phyloP scores from a whole-genome alignment of 23 red algal genomes.

The Gracilaria domingensis region DNA sequence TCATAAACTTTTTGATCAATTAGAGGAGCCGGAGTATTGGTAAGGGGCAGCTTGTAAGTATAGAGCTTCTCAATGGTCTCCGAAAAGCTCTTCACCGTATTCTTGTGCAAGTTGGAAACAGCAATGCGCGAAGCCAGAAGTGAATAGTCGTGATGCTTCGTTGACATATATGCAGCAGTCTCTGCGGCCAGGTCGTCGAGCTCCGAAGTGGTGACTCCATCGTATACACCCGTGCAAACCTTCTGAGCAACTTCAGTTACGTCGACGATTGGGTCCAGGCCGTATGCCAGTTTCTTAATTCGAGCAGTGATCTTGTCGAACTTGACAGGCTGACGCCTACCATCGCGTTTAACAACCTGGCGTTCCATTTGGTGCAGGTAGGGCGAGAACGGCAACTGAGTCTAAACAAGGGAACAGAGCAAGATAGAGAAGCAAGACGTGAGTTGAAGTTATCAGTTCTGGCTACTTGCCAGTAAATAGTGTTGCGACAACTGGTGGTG shows the following conservation, averaged over 20 bases:
- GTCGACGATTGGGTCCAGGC: conserved; percentile 95
- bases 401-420: not conserved
- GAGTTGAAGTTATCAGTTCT: not conserved
- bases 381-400: not conserved
- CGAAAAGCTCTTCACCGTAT: conserved; percentile 93
- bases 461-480: not conserved
- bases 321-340: conserved; percentile 96
- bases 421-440: not conserved
- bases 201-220: conserved; percentile 96
- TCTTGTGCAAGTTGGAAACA: conserved; percentile 98
- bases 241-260: conserved; percentile 99
- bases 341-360: conserved; percentile 93
- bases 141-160: conserved; percentile 98
- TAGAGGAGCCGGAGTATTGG: conserved; percentile 76
- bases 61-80: conserved; percentile 74
- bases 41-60: conserved; percentile 76
- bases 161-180: conserved; percentile 98
- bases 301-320: conserved; percentile 99
- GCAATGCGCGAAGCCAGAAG: conserved; percentile 96
- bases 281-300: conserved; percentile 98
- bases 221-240: conserved; percentile 96
- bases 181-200: conserved; percentile 98
- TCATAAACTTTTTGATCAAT: conserved; percentile 76
- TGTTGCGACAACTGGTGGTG: not conserved
- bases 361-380: conserved; percentile 76